Base-by-base conservation (phyloP, 257 asterid genomes). In the Handroanthus guayacan region DNA sequence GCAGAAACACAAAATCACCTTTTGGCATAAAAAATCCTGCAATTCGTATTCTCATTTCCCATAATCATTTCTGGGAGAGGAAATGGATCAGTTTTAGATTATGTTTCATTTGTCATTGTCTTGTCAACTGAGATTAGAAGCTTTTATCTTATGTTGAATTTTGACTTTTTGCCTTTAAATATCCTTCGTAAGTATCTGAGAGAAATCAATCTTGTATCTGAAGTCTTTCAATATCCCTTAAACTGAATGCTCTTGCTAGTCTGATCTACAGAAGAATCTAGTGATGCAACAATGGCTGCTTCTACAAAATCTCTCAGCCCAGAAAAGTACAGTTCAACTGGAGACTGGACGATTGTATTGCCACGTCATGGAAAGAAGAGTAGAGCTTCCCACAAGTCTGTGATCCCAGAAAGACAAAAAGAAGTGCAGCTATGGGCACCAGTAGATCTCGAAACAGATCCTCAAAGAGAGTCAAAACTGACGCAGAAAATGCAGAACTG, bases 311-410 rank as follows among this genome's bases (percentile, higher is more conserved):
- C 80, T 62, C 63, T 57, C 17, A 14, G 3, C 52, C 74, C 67
- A 9, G 83, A 73, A 66, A 84, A 83, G 18, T 75, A 85, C 5
- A 70, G 39, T 50, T 62, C 62, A 9, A 58, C 80, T 5, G 94
- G 89, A 63, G 97, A 83, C 12, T 94, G 97, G 97, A 92, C 90
- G 9, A 12, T 90, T 25, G 98, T 94, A 56, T 47, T 89, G 77
- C 95, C 90, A 36, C 91, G 95, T 47, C 87, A 87, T 43, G 92
- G 94, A 25, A 95, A 83, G 81, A 89, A 79, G 70, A 84, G 62
- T 34, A 70, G 78, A 70, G 45, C 9, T 44, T 52, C 56, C 1
- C 77, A 61, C 54, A 83, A 83, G 73, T 63, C 65, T 48, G 51
- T 67, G 70, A 67, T 72, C 54, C 80, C 82, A 0, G 78, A 84